phyloP scores from a whole-genome alignment of 805 yeast species.

The Saturnispora zaruensis region DNA sequence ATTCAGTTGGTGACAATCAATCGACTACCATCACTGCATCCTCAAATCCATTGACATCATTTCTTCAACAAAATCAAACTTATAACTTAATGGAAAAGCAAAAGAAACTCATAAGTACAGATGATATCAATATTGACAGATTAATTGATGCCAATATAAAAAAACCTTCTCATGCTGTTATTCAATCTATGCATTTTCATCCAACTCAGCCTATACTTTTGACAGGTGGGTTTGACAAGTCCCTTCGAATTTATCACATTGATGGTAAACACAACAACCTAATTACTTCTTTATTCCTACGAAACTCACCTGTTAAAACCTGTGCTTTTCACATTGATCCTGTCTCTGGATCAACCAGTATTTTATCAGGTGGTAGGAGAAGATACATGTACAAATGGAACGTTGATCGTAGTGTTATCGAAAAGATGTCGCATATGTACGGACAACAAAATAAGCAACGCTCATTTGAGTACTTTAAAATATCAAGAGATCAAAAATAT shows the following conservation, averaged over 20 bases:
- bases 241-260: slow-evolving; percentile 77
- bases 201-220: slow-evolving; percentile 72
- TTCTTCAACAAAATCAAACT: slow-evolving; percentile 27
- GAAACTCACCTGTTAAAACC: slow-evolving; percentile 71
- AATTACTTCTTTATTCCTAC: slow-evolving; percentile 73
- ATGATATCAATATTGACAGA: slow-evolving; percentile 65
- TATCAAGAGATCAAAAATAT: slow-evolving; percentile 63
- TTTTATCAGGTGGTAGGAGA: slow-evolving; percentile 87
- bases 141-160: slow-evolving; percentile 78
- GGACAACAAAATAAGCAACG: slow-evolving; percentile 84
- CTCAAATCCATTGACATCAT: slow-evolving; percentile 28
- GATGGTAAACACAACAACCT: slow-evolving; percentile 80
- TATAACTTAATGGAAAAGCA: slow-evolving; percentile 27
- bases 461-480: slow-evolving; percentile 77
- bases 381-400: slow-evolving; percentile 91
- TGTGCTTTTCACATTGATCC: slow-evolving; percentile 52
- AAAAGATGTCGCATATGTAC: slow-evolving; percentile 79
- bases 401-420: slow-evolving; percentile 49
- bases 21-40: slow-evolving; percentile 19
- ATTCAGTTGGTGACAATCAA: slow-evolving; percentile 13
- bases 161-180: slow-evolving; percentile 62
- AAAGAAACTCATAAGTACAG: slow-evolving; percentile 56
- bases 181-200: slow-evolving; percentile 84
- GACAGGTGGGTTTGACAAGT: slow-evolving; percentile 89
- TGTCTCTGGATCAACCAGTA: slow-evolving; percentile 39